A percentile compares a stretch with the other conserved stretches of the same genome.
Evolutionary conservation across 176 grass and related monocot genomes (phyloP).

Genomic region (Guadua angustifolia): DNA sequence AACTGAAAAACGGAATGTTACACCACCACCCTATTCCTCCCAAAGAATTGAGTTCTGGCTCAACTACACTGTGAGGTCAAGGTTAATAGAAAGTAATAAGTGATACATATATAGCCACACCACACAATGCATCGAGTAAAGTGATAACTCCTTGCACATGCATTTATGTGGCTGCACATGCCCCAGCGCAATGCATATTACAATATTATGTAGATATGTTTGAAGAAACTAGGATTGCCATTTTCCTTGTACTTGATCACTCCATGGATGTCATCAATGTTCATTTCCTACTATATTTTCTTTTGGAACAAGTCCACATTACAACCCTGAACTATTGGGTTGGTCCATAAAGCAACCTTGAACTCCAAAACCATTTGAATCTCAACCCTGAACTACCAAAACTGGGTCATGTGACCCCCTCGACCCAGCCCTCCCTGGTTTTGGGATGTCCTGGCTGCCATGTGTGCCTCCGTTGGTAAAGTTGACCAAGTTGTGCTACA

Average conservation of each 20-base stretch:
- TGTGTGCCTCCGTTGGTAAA: too few species aligned
- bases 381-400: too few species aligned
- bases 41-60: constrained; percentile 5
- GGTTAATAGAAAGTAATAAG: background rate
- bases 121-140: background rate
- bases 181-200: background rate
- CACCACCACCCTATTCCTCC: background rate
- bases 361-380: too few species aligned
- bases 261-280: background rate
- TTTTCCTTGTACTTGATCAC: background rate
- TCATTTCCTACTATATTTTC: background rate
- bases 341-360: too few species aligned
- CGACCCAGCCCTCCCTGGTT: too few species aligned
- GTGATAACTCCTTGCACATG: background rate
- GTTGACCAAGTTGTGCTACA: too few species aligned
- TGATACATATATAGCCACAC: background rate
- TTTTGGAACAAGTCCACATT: too few species aligned
- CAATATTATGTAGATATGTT: background rate
- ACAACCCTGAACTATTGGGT: too few species aligned
- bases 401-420: too few species aligned
- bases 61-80: background rate
- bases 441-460: too few species aligned
- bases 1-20: too few species aligned
- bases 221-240: background rate
- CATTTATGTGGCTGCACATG: background rate